Evolutionary conservation across 2,329 filamentous ascomycete species (phyloP).

Genomic region (Gnomoniopsis sp.): DNA sequence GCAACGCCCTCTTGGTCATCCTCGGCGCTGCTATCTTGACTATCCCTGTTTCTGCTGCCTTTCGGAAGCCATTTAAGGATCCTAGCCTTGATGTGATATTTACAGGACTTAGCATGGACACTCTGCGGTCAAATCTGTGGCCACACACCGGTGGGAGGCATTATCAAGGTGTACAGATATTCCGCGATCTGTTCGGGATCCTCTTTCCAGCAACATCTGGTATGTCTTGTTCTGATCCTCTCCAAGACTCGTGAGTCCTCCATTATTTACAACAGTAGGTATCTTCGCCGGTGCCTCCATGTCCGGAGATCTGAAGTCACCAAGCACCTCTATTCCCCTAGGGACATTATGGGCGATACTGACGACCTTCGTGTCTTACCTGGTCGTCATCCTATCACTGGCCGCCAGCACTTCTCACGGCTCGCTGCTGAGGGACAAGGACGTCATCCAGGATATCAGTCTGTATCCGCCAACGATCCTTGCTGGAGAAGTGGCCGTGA

Average conservation of each 20-base stretch:
- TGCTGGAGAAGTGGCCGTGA: slow-evolving; percentile 77
- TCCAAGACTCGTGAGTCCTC: slow-evolving; percentile 23
- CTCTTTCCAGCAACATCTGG: slow-evolving; percentile 68
- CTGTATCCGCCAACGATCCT: slow-evolving; percentile 71
- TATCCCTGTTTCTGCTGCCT: slow-evolving; percentile 74
- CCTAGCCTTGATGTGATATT: slow-evolving; percentile 64
- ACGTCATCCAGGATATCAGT: slow-evolving; percentile 79
- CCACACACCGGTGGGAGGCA: slow-evolving; percentile 65
- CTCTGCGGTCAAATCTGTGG: slow-evolving; percentile 69
- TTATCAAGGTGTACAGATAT: slow-evolving; percentile 63
- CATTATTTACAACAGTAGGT: slow-evolving; percentile 51
- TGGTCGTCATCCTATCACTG: slow-evolving; percentile 74
- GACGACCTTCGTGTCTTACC: slow-evolving; percentile 73
- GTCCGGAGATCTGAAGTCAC: slow-evolving; percentile 81
- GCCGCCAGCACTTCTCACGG: slow-evolving; percentile 70
- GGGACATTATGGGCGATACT: slow-evolving; percentile 78
- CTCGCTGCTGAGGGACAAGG: slow-evolving; percentile 71
- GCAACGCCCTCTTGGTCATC: slow-evolving; percentile 70
- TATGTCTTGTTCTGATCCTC: neutral
- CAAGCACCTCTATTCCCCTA: slow-evolving; percentile 78
- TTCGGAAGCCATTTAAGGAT: slow-evolving; percentile 65
- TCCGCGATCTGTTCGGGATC: slow-evolving; percentile 81
- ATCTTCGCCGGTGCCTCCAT: slow-evolving; percentile 77
- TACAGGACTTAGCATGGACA: slow-evolving; percentile 70
- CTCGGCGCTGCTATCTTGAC: slow-evolving; percentile 72